These are phyloP conservation scores for Cutaneotrichosporon arboriforme DNA, from an alignment of 1,284 basidiomycete genomes.

Conservation along the genomic window DNA sequence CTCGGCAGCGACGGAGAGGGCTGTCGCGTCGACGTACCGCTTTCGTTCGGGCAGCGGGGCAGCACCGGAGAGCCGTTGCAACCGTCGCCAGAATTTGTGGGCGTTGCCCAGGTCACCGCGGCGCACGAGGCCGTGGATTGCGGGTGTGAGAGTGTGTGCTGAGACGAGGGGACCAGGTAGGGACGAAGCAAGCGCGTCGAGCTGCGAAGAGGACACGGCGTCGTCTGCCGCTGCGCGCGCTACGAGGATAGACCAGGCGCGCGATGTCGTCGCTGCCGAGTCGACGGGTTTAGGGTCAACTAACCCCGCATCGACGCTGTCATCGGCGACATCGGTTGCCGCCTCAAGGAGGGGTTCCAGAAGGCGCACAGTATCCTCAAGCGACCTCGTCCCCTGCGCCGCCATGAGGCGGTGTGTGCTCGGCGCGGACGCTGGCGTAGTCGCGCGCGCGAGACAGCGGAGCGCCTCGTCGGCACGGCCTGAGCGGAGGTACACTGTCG, in stretches of 20 bases:
- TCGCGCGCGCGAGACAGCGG: neutral
- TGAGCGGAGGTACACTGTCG: neutral
- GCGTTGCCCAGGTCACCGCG: constrained; percentile 19
- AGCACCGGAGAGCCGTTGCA: constrained; percentile 11
- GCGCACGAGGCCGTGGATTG: constrained; percentile 25
- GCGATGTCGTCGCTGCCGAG: neutral
- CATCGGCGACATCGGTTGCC: neutral
- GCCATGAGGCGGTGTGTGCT: neutral
- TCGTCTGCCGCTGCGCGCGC: constrained; percentile 3
- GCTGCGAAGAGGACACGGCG: constrained; percentile 5
- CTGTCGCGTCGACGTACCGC: constrained; percentile 24
- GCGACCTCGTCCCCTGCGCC: constrained; percentile 4
- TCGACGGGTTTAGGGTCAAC: no score
- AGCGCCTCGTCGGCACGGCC: neutral
- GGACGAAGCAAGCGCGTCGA: constrained; percentile 16
- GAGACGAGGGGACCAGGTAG: constrained; percentile 15
- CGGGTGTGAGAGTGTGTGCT: constrained; percentile 25
- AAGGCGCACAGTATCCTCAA: neutral
- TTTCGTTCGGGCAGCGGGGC: constrained; percentile 1
- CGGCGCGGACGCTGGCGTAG: neutral
- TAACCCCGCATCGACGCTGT: neutral
- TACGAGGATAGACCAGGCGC: constrained; percentile 10
- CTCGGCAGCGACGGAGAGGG: constrained; percentile 28
- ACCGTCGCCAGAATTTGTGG: constrained; percentile 22
- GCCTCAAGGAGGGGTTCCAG: constrained; percentile 4